phyloP scores from a whole-genome alignment of 2,329 filamentous ascomycete genomes.

The Scedosporium minutisporum region DNA sequence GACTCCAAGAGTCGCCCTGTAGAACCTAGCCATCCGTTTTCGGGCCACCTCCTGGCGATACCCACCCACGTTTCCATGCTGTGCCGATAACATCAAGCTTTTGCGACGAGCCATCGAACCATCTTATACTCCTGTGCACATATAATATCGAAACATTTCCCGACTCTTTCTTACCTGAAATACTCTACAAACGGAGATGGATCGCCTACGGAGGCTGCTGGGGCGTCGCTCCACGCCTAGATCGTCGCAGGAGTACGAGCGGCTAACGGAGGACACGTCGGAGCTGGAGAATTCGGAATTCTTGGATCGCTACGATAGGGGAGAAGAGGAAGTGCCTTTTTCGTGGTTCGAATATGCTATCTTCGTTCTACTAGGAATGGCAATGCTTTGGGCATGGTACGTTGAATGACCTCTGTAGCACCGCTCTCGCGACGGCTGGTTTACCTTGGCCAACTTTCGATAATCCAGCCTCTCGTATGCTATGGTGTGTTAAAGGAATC shows the following conservation, averaged over 20 bases:
- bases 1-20: not conserved
- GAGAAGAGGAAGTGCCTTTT: slow-evolving; percentile 45
- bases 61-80: not conserved
- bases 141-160: not conserved
- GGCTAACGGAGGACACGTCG: slow-evolving; percentile 8
- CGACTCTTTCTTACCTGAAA: not conserved
- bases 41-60: not conserved
- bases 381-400: slow-evolving; percentile 97
- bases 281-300: slow-evolving; percentile 1
- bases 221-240: not conserved
- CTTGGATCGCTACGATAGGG: slow-evolving; percentile 14
- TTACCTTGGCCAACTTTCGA: not conserved
- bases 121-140: not conserved
- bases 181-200: not conserved
- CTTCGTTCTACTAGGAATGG: slow-evolving; percentile 76
- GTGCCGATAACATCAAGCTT: not conserved
- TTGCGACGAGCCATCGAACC: not conserved
- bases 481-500: not conserved
- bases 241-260: slow-evolving; percentile 8
- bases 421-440: not conserved
- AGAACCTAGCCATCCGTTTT: not conserved
- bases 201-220: not conserved
- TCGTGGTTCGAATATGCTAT: slow-evolving; percentile 81
- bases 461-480: not conserved
- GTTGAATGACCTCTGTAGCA: slow-evolving; percentile 15